Evolutionary conservation across 2,329 filamentous ascomycete genomes (phyloP).

Genomic region (Dothideomycetes sp.): DNA sequence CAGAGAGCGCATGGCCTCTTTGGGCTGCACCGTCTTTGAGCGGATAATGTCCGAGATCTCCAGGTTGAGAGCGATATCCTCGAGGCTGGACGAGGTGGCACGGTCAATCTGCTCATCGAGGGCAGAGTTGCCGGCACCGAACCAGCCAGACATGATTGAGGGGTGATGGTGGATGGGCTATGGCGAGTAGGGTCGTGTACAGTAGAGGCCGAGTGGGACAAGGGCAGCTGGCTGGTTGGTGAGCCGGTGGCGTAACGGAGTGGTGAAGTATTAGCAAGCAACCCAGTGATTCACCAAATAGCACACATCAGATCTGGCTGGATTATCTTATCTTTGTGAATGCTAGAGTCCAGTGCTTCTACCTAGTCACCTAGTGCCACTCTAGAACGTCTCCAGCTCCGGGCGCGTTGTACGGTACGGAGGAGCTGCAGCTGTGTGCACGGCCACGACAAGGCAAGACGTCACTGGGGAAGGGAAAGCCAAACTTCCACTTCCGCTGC

Average conservation of each 20-base stretch:
- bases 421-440: too few relatives aligned
- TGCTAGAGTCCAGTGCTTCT: too few relatives aligned
- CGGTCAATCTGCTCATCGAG: constrained; percentile 96
- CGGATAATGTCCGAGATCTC: constrained; percentile 97
- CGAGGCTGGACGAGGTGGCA: constrained; percentile 90
- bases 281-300: too few relatives aligned
- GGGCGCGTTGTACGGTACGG: too few relatives aligned
- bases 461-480: too few relatives aligned
- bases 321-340: too few relatives aligned
- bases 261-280: not conserved
- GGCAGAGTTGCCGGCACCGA: constrained; percentile 77
- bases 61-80: constrained; percentile 94
- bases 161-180: constrained; percentile 1
- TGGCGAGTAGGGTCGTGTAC: not conserved
- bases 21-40: constrained; percentile 93
- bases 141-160: constrained; percentile 98
- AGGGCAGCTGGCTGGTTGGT: not conserved
- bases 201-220: too few relatives aligned
- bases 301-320: too few relatives aligned
- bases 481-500: too few relatives aligned
- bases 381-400: too few relatives aligned
- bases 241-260: not conserved
- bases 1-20: constrained; percentile 93
- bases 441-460: too few relatives aligned
- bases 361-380: too few relatives aligned